phyloP scores from a whole-genome alignment of 2,329 filamentous ascomycete species.

The Trichoderma citrinoviride region DNA sequence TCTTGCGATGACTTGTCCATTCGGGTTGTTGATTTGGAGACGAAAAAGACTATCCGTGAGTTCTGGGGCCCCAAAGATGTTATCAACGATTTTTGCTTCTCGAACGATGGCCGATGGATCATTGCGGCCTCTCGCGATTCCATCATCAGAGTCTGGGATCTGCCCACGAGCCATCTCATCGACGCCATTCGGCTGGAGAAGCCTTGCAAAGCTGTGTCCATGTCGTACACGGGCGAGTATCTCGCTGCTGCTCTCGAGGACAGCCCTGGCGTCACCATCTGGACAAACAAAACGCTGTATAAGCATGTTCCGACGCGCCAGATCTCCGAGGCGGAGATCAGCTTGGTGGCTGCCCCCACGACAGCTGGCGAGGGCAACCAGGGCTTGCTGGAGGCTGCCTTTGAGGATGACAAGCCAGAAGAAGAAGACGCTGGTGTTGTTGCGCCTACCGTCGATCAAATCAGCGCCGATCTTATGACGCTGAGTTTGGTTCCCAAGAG shows the following conservation, averaged over 20 bases:
- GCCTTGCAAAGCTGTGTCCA: conserved; percentile 79
- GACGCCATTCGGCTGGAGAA: conserved; percentile 81
- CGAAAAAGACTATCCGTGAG: conserved; percentile 86
- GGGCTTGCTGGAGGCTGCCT: conserved; percentile 72
- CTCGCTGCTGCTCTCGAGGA: conserved; percentile 85
- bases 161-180: conserved; percentile 92
- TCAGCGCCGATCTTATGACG: conserved; percentile 80
- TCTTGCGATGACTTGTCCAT: conserved; percentile 87
- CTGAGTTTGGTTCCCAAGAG: conserved; percentile 86
- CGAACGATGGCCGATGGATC: conserved; percentile 90
- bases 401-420: conserved; percentile 52
- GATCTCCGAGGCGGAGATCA: conserved; percentile 74
- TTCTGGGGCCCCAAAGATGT: conserved; percentile 75
- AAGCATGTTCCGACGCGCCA: conserved; percentile 82
- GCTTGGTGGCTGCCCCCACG: conserved; percentile 64
- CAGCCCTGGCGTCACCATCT: conserved; percentile 84
- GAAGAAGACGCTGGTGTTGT: conserved; percentile 54
- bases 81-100: conserved; percentile 84
- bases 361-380: conserved; percentile 79
- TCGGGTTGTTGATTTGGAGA: conserved; percentile 85
- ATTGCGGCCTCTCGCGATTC: conserved; percentile 81
- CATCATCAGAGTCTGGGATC: conserved; percentile 84
- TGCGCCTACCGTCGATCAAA: conserved; percentile 66
- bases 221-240: conserved; percentile 88
- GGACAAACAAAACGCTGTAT: conserved; percentile 93